Conservation (phyloP, 129 eudicot species). For the Cynara cardunculus region DNA sequence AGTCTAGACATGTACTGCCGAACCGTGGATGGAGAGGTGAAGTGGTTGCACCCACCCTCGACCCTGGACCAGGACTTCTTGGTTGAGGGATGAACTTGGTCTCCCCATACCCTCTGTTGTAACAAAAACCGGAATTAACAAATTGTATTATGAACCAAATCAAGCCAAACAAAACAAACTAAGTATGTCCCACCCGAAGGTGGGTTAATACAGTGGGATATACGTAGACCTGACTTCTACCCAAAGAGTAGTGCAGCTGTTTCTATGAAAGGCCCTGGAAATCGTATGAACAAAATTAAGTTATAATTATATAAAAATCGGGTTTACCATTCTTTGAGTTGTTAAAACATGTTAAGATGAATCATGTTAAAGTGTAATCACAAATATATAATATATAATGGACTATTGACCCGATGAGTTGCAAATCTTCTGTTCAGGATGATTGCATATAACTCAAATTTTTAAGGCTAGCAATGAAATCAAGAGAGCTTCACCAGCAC, state of each 20-base stretch:
- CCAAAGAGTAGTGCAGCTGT: not conserved
- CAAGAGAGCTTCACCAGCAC: too few relatives aligned
- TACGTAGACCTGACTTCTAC: not conserved
- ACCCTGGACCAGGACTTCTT: slow-evolving; percentile 61
- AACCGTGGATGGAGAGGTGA: slow-evolving; percentile 65
- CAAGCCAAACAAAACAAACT: not conserved
- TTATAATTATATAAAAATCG: not conserved
- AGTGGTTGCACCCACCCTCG: slow-evolving; percentile 37
- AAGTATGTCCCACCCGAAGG: not conserved
- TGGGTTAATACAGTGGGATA: too few relatives aligned
- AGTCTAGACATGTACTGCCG: slow-evolving; percentile 43
- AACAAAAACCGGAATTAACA: not conserved
- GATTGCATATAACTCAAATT: not conserved
- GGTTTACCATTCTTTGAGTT: not conserved
- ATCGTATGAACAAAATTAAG: not conserved
- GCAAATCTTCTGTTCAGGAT: not conserved
- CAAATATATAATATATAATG: not conserved
- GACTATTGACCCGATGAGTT: too few relatives aligned
- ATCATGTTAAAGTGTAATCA: not conserved
- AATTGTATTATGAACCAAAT: not conserved
- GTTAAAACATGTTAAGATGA: not conserved
- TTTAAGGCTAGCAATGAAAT: not conserved
- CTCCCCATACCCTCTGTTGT: slow-evolving; percentile 37
- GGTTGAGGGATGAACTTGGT: slow-evolving; percentile 34
- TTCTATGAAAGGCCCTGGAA: not conserved